Evolutionary conservation across 768 basidiomycete genomes (phyloP).

Genomic region (Phylloporus sp.): DNA sequence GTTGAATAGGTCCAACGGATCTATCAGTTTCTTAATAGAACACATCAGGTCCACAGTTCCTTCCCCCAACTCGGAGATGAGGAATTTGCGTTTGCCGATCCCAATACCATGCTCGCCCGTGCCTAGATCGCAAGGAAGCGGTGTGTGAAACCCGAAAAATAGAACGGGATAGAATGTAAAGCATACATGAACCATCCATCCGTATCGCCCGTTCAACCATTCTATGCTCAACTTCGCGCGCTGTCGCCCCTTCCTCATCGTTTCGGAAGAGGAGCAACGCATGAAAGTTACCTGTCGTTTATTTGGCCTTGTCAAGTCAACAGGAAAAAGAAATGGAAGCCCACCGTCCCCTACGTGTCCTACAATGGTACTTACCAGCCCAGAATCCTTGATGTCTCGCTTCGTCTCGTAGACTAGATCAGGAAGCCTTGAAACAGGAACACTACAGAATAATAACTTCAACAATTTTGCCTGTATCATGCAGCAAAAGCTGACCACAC

Average conservation of each 20-base stretch:
- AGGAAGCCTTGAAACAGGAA: slow-evolving; percentile 63
- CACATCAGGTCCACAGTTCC: slow-evolving; percentile 86
- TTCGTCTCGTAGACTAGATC: slow-evolving; percentile 67
- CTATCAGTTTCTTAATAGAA: slow-evolving; percentile 68
- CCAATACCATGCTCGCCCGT: slow-evolving; percentile 89
- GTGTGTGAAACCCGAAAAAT: not conserved
- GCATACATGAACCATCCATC: slow-evolving; percentile 70
- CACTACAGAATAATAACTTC: slow-evolving; percentile 29
- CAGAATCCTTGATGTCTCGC: slow-evolving; percentile 55
- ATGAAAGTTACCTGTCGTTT: slow-evolving; percentile 43
- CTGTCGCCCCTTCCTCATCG: slow-evolving; percentile 48
- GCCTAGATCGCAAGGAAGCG: slow-evolving; percentile 33
- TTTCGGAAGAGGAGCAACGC: slow-evolving; percentile 53
- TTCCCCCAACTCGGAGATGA: slow-evolving; percentile 76
- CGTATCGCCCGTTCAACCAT: slow-evolving; percentile 67
- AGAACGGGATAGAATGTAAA: not conserved
- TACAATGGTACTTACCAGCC: slow-evolving; percentile 61
- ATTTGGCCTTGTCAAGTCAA: not conserved
- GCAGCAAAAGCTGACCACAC: slow-evolving; percentile 52
- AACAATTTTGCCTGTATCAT: not conserved
- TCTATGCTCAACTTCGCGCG: slow-evolving; percentile 45
- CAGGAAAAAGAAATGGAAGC: slow-evolving; percentile 23
- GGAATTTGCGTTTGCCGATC: slow-evolving; percentile 75
- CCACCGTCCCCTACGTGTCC: slow-evolving; percentile 76
- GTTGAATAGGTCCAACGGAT: slow-evolving; percentile 75